phyloP scores from a whole-genome alignment of 371 early-diverging fungal species.

The Mortierella sp. region DNA sequence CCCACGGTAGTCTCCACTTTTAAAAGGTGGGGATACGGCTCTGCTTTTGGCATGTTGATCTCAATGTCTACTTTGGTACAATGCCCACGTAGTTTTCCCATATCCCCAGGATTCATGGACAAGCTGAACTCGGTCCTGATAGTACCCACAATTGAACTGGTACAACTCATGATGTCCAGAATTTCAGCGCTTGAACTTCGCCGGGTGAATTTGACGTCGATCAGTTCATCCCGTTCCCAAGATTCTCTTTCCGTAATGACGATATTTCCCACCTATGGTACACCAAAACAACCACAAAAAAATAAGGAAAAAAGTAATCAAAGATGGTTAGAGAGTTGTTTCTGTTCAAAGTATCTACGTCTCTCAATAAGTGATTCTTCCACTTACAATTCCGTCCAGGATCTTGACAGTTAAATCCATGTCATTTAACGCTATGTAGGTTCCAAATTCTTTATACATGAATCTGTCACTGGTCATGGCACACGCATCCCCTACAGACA shows the following conservation, averaged over 20 bases:
- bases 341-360: too few relatives aligned
- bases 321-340: too few relatives aligned
- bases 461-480: not conserved
- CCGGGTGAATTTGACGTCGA: not conserved
- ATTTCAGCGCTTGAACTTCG: not conserved
- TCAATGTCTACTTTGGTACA: constrained; percentile 1
- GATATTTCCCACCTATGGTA: not conserved
- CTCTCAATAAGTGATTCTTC: not conserved
- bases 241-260: not conserved
- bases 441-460: not conserved
- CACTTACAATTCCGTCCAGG: not conserved
- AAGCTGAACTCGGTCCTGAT: too few relatives aligned
- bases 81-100: not conserved
- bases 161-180: not conserved
- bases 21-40: not conserved
- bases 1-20: not conserved
- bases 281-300: too few relatives aligned
- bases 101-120: too few relatives aligned
- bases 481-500: too few relatives aligned
- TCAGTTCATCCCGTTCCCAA: not conserved
- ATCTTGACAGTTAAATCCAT: not conserved
- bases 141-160: too few relatives aligned
- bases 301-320: too few relatives aligned
- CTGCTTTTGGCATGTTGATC: not conserved
- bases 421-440: too few relatives aligned